phyloP scores from a whole-genome alignment of 2,329 filamentous ascomycete species.

The Aspergillus brasiliensis region DNA sequence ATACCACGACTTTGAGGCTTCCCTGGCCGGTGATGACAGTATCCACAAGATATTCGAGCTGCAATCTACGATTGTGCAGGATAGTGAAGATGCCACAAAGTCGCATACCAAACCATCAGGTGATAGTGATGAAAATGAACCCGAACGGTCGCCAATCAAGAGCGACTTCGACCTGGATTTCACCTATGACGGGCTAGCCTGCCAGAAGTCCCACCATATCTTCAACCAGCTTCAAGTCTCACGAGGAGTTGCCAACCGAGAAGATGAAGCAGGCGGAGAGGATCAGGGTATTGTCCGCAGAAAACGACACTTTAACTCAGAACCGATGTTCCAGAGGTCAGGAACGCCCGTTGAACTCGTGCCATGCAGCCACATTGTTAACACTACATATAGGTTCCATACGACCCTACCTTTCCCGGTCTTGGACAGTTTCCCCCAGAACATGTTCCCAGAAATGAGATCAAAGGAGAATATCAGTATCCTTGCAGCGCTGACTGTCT shows the following conservation, averaged over 20 bases:
- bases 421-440: constrained; percentile 78
- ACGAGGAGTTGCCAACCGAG: constrained; percentile 27
- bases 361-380: background rate
- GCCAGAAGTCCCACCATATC: constrained; percentile 33
- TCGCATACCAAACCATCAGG: background rate
- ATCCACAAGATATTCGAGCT: constrained; percentile 77
- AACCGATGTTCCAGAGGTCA: constrained; percentile 39
- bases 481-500: constrained; percentile 67
- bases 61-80: constrained; percentile 61
- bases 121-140: constrained; percentile 5
- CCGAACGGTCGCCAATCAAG: constrained; percentile 24
- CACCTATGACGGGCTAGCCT: constrained; percentile 31
- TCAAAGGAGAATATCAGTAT: constrained; percentile 49
- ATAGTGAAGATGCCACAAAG: constrained; percentile 14
- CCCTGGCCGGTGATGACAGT: constrained; percentile 62
- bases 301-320: constrained; percentile 35
- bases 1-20: constrained; percentile 40
- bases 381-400: constrained; percentile 31
- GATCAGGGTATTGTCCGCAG: constrained; percentile 34
- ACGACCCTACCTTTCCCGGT: constrained; percentile 68
- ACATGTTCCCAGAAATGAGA: constrained; percentile 62
- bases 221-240: constrained; percentile 40
- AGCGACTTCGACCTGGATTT: constrained; percentile 44
- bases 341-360: background rate
- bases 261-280: constrained; percentile 13